Conservation (phyloP, 176 grass and related monocot genomes). For the Dactylis glomerata region DNA sequence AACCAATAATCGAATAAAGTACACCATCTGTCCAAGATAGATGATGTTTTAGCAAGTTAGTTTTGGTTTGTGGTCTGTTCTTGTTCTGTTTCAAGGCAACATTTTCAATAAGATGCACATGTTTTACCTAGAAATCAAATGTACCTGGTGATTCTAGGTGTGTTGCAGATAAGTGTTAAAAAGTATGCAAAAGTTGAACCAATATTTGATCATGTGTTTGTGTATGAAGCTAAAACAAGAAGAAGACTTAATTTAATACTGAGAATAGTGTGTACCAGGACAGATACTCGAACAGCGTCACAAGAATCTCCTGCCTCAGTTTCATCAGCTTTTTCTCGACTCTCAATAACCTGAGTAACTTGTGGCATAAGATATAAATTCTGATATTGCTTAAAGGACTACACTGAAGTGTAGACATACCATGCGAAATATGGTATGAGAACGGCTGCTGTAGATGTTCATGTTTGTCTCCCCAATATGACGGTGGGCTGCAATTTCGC, state of each 20-base stretch:
- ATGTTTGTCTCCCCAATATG: slow-evolving; percentile 98
- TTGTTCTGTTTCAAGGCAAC: neutral
- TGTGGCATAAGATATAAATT: slow-evolving; percentile 18
- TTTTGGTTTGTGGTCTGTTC: neutral
- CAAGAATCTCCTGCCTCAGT: slow-evolving; percentile 56
- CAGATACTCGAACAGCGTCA: slow-evolving; percentile 90
- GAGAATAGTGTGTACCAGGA: slow-evolving; percentile 56
- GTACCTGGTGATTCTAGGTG: neutral
- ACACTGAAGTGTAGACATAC: slow-evolving; percentile 36
- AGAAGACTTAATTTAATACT: neutral
- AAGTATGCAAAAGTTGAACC: neutral
- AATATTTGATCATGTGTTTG: neutral
- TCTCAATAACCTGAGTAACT: slow-evolving; percentile 79
- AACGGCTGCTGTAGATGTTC: slow-evolving; percentile 95
- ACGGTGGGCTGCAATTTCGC: slow-evolving; percentile 66
- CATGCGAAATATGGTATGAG: slow-evolving; percentile 98
- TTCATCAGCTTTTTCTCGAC: slow-evolving; percentile 66
- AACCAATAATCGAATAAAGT: neutral
- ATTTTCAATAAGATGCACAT: neutral
- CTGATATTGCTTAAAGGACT: neutral
- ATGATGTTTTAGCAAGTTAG: neutral
- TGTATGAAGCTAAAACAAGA: neutral
- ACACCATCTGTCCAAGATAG: neutral
- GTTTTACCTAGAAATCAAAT: neutral
- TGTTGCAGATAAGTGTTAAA: neutral